phyloP scores from a whole-genome alignment of 139 green algal genomes.

The Chlorella vulgaris region DNA sequence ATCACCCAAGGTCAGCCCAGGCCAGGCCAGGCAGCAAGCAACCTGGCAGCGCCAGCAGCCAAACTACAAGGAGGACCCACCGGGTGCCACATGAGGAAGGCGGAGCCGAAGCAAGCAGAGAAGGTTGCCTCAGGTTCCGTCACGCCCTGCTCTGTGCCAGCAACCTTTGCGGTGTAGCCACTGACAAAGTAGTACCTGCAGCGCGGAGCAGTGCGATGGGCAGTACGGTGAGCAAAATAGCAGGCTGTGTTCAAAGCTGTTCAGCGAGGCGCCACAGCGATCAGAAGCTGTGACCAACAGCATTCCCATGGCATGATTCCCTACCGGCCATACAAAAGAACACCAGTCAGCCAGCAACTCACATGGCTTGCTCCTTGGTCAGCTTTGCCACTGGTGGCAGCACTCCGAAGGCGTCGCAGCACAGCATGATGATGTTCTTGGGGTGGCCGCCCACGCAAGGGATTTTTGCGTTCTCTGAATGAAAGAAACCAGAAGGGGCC shows the following conservation, averaged over 20 bases:
- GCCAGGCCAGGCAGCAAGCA: no score
- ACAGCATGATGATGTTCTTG: conserved; percentile 89
- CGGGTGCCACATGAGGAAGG: conserved; percentile 87
- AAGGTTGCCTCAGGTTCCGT: conserved; percentile 95
- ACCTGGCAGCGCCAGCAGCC: no score
- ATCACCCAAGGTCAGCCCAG: no score
- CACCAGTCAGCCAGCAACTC: no score
- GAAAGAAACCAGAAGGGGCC: background rate
- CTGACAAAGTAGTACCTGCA: conserved; percentile 18
- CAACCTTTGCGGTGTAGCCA: conserved; percentile 97
- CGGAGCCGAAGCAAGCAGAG: conserved; percentile 82
- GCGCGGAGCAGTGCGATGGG: background rate
- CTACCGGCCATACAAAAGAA: no score
- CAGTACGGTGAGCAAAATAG: background rate
- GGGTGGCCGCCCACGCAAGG: conserved; percentile 90
- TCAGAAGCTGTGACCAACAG: no score
- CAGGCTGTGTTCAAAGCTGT: no score
- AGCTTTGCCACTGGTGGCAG: conserved; percentile 88
- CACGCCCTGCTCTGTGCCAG: conserved; percentile 93
- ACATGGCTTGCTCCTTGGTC: conserved; percentile 94
- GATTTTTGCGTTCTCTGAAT: conserved; percentile 81
- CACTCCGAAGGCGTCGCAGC: conserved; percentile 92
- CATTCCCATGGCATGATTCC: no score
- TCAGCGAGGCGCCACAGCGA: no score
- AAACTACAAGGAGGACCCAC: conserved; percentile 7